Percentiles rank a stretch among this genome's conserved stretches.
phyloP scores from a whole-genome alignment of 768 basidiomycete species.

The Trametes cubensis region DNA sequence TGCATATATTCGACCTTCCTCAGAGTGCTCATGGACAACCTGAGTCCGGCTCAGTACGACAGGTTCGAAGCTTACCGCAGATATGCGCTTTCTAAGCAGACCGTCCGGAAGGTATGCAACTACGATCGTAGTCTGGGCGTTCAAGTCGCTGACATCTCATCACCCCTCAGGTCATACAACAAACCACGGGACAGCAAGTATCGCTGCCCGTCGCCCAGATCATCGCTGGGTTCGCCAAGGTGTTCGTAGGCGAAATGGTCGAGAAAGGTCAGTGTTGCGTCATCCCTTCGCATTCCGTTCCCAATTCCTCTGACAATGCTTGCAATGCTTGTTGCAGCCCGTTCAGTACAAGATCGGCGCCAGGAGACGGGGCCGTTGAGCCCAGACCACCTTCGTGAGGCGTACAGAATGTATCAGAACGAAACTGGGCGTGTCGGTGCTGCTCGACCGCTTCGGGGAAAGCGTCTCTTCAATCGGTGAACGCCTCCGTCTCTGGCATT shows the following conservation, averaged over 20 bases:
- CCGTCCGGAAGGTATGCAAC: conserved; percentile 69
- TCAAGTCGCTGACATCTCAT: background rate
- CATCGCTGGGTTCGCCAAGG: conserved; percentile 87
- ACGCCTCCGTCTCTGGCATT: background rate
- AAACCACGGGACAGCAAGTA: conserved; percentile 77
- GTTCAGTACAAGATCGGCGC: conserved; percentile 70
- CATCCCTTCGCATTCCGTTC: background rate
- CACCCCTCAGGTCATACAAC: conserved; percentile 71
- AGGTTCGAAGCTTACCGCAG: conserved; percentile 88
- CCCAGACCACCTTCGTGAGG: conserved; percentile 89
- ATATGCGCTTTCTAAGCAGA: conserved; percentile 81
- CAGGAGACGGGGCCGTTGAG: conserved; percentile 79
- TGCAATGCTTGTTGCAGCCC: conserved; percentile 50
- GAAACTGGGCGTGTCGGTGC: conserved; percentile 83
- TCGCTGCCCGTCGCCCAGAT: conserved; percentile 88
- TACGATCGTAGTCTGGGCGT: background rate
- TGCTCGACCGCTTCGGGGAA: conserved; percentile 67
- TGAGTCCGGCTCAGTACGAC: conserved; percentile 81
- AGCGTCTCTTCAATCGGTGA: conserved; percentile 73
- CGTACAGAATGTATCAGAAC: conserved; percentile 79
- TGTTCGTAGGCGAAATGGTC: conserved; percentile 91
- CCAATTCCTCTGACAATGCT: background rate
- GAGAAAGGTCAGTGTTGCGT: conserved; percentile 66
- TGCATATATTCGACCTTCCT: background rate
- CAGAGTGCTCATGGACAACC: conserved; percentile 88